Percentiles rank a stretch among this genome's conserved stretches.
Evolutionary conservation across 2,329 filamentous ascomycete genomes (phyloP).

Genomic region (Emergomyces pasteurianus): DNA sequence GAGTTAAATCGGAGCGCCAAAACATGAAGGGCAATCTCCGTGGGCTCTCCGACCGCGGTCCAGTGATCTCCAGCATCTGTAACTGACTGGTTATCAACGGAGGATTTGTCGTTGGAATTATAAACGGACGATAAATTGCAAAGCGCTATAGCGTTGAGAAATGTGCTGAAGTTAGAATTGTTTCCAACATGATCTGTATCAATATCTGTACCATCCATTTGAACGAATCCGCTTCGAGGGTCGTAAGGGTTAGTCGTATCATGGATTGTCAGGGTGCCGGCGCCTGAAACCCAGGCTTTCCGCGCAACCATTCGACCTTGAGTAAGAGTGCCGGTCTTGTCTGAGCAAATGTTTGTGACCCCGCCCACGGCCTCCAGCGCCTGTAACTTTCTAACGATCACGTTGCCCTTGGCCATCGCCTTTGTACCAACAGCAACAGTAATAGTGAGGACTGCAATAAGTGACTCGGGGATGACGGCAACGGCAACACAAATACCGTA

Average conservation of each 20-base stretch:
- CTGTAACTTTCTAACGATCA: constrained; percentile 41
- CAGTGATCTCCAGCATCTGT: constrained; percentile 32
- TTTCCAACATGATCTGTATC: constrained; percentile 4
- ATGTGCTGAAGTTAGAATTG: constrained; percentile 29
- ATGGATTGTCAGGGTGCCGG: constrained; percentile 41
- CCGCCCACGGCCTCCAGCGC: constrained; percentile 45
- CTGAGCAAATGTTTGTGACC: constrained; percentile 40
- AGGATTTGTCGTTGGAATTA: constrained; percentile 18
- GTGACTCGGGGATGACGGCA: constrained; percentile 45
- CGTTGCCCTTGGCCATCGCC: constrained; percentile 38
- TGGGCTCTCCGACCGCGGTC: constrained; percentile 49
- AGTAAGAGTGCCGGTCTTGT: constrained; percentile 43
- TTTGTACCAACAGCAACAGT: constrained; percentile 48
- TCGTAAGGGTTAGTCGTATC: constrained; percentile 40
- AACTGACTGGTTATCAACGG: constrained; percentile 6
- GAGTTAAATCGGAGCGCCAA: constrained; percentile 52
- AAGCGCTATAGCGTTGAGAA: constrained; percentile 46
- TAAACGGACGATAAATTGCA: constrained; percentile 50
- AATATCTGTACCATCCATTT: constrained; percentile 8
- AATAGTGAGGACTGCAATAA: constrained; percentile 51
- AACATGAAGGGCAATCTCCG: constrained; percentile 57
- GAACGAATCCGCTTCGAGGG: constrained; percentile 33
- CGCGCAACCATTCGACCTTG: constrained; percentile 47
- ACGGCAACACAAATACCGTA: constrained; percentile 42
- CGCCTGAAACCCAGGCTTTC: constrained; percentile 40